Evolutionary conservation across 1,284 basidiomycete genomes (phyloP).

Genomic region (Heterobasidion parviporum): DNA sequence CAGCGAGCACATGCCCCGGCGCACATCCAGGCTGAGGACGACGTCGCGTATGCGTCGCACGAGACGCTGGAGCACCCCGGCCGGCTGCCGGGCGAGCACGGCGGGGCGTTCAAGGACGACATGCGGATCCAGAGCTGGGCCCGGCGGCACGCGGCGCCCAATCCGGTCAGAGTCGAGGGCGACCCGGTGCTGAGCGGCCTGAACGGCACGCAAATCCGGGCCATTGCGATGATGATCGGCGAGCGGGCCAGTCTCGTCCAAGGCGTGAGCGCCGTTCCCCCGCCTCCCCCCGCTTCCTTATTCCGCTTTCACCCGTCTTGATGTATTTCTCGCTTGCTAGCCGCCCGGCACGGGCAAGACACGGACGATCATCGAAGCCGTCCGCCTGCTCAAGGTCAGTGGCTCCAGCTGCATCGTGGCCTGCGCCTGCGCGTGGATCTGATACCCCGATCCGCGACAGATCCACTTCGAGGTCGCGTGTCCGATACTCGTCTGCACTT

Average conservation of each 20-base stretch:
- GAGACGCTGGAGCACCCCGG: slow-evolving; percentile 26
- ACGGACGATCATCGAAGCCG: slow-evolving; percentile 81
- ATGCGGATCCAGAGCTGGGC: slow-evolving; percentile 74
- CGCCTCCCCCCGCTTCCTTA: slow-evolving; percentile 1
- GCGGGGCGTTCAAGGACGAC: slow-evolving; percentile 60
- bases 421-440: not conserved
- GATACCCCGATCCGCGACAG: slow-evolving; percentile 21
- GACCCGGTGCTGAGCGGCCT: slow-evolving; percentile 67
- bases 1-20: slow-evolving; percentile 19
- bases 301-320: slow-evolving; percentile 1
- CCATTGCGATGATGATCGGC: slow-evolving; percentile 83
- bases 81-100: slow-evolving; percentile 15
- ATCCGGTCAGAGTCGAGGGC: slow-evolving; percentile 68
- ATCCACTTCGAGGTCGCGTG: slow-evolving; percentile 76
- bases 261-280: slow-evolving; percentile 49
- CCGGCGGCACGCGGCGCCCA: slow-evolving; percentile 46
- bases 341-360: slow-evolving; percentile 97
- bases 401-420: not conserved
- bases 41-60: slow-evolving; percentile 25
- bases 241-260: slow-evolving; percentile 78
- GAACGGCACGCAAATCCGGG: slow-evolving; percentile 75
- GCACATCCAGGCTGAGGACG: slow-evolving; percentile 22
- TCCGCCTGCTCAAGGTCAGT: slow-evolving; percentile 73
- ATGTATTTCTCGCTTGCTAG: slow-evolving; percentile 25
- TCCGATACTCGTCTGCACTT: slow-evolving; percentile 84